Evolutionary conservation across 2,329 filamentous ascomycete genomes (phyloP).

Genomic region (Aschersonia sp.): DNA sequence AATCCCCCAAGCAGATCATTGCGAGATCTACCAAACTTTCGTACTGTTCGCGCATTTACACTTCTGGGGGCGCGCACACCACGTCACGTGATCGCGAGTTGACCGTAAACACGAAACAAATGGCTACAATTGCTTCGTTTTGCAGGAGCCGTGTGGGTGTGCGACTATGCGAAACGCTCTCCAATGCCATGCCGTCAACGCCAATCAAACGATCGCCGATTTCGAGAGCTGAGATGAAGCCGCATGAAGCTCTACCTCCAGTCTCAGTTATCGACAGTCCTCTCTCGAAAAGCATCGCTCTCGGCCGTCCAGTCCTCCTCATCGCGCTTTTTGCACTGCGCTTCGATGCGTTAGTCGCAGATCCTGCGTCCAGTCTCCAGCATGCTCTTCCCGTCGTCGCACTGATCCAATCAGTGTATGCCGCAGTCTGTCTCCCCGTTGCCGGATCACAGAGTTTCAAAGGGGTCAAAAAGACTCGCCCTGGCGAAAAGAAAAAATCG

Average conservation of each 20-base stretch:
- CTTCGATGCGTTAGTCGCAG: slow-evolving; percentile 53
- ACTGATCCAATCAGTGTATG: slow-evolving; percentile 49
- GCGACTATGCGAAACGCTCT: slow-evolving; percentile 11
- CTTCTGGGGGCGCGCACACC: too few relatives aligned
- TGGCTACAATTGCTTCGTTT: too few relatives aligned
- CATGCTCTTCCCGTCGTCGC: slow-evolving; percentile 47
- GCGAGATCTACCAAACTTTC: too few relatives aligned
- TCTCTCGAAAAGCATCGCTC: slow-evolving; percentile 36
- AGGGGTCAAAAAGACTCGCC: slow-evolving; percentile 32
- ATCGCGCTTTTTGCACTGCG: slow-evolving; percentile 47
- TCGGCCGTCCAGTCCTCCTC: slow-evolving; percentile 55
- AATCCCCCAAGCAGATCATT: too few relatives aligned
- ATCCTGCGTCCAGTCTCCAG: slow-evolving; percentile 52
- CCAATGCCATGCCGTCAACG: slow-evolving; percentile 22
- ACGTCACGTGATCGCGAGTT: too few relatives aligned
- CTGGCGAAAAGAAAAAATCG: slow-evolving; percentile 38
- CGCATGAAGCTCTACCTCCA: slow-evolving; percentile 17
- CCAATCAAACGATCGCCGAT: slow-evolving; percentile 14
- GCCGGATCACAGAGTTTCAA: slow-evolving; percentile 32
- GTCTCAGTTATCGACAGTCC: slow-evolving; percentile 22
- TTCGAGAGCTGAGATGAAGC: slow-evolving; percentile 14
- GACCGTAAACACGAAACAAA: too few relatives aligned
- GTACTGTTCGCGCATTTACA: too few relatives aligned
- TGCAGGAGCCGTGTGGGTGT: too few relatives aligned
- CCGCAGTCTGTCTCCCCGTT: slow-evolving; percentile 47